Evolutionary conservation across 2,329 filamentous ascomycete genomes (phyloP).

Genomic region (Davidsoniella virescens): DNA sequence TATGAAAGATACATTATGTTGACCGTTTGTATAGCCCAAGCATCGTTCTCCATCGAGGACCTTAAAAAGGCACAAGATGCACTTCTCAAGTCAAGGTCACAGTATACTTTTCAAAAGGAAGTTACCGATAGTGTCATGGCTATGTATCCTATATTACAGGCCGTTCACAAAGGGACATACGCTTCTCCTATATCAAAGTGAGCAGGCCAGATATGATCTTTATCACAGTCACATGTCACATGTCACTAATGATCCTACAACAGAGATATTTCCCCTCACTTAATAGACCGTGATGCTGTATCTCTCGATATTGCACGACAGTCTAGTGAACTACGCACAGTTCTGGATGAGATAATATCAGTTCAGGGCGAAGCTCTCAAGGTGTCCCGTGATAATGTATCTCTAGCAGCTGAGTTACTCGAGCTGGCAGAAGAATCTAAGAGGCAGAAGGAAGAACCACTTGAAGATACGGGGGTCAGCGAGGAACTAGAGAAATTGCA

Average conservation of each 20-base stretch:
- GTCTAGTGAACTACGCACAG: slow-evolving; percentile 33
- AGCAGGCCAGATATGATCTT: slow-evolving; percentile 8
- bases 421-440: slow-evolving; percentile 42
- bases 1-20: neutral
- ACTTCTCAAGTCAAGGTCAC: slow-evolving; percentile 53
- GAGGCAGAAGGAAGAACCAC: slow-evolving; percentile 34
- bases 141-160: slow-evolving; percentile 60
- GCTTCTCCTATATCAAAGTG: slow-evolving; percentile 55
- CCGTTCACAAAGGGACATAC: slow-evolving; percentile 52
- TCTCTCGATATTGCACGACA: slow-evolving; percentile 47
- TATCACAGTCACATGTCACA: neutral
- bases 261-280: slow-evolving; percentile 50
- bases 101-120: slow-evolving; percentile 52
- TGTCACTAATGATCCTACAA: slow-evolving; percentile 5
- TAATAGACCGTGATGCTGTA: slow-evolving; percentile 51
- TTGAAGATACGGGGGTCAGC: slow-evolving; percentile 34
- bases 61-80: slow-evolving; percentile 44
- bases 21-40: slow-evolving; percentile 5
- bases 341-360: slow-evolving; percentile 35
- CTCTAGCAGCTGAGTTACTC: slow-evolving; percentile 46
- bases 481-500: slow-evolving; percentile 43
- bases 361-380: slow-evolving; percentile 42
- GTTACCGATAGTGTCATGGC: slow-evolving; percentile 53
- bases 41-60: slow-evolving; percentile 30
- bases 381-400: slow-evolving; percentile 42